A percentile compares a stretch with the other conserved stretches of the same genome.
Evolutionary conservation across 129 eudicot species (phyloP).

Genomic region (carrot (Daucus carota)): DNA sequence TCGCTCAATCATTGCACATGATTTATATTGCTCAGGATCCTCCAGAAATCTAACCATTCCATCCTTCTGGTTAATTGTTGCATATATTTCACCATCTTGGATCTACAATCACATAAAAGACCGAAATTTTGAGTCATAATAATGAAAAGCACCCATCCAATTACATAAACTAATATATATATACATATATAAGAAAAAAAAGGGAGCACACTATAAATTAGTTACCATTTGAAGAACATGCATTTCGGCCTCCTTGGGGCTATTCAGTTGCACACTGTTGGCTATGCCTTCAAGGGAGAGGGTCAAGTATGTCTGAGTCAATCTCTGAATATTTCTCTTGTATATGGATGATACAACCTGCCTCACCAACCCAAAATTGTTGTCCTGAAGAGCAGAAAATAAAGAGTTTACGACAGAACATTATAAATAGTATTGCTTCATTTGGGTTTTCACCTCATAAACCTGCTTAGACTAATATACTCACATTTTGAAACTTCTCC

Average conservation of each 20-base stretch:
- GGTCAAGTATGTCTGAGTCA: slow-evolving; percentile 92
- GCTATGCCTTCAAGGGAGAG: slow-evolving; percentile 94
- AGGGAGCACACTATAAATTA: neutral
- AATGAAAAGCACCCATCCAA: neutral
- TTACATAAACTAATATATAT: neutral
- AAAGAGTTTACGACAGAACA: neutral
- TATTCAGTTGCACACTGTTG: slow-evolving; percentile 58
- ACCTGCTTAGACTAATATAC: slow-evolving; percentile 14
- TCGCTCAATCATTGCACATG: slow-evolving; percentile 89
- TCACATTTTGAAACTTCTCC: slow-evolving; percentile 72
- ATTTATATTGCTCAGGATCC: slow-evolving; percentile 93
- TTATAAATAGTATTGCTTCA: neutral
- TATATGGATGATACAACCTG: slow-evolving; percentile 84
- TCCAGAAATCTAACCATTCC: slow-evolving; percentile 99
- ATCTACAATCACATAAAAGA: slow-evolving; percentile 34
- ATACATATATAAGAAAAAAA: too few relatives aligned
- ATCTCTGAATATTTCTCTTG: slow-evolving; percentile 87
- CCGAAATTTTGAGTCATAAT: neutral
- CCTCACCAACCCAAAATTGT: slow-evolving; percentile 85
- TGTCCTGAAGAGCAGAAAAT: slow-evolving; percentile 42
- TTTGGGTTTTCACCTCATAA: neutral
- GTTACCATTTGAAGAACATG: slow-evolving; percentile 95
- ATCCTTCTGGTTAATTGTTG: slow-evolving; percentile 96
- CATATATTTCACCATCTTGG: slow-evolving; percentile 87
- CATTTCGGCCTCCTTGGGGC: slow-evolving; percentile 93